A percentile compares a stretch with the other conserved stretches of the same genome.
Conservation (phyloP, 2,329 filamentous ascomycete genomes). For the Harringtonia aguacate region DNA sequence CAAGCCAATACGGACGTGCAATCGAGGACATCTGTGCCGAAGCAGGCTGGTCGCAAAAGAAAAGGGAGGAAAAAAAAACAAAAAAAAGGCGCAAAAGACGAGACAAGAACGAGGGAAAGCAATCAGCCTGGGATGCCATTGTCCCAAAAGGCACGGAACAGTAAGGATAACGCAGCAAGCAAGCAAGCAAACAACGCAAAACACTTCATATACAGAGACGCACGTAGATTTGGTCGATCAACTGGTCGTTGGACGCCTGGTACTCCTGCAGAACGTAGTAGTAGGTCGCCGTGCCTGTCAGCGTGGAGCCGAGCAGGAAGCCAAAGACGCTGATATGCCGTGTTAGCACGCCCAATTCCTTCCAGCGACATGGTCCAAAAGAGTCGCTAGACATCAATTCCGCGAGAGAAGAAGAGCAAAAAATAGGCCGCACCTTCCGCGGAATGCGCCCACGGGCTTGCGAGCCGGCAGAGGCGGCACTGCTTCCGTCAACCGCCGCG, state of each 20-base stretch:
- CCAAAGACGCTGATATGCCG: constrained; percentile 86
- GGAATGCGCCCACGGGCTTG: constrained; percentile 50
- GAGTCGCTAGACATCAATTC: too few species aligned
- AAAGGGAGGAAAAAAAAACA: constrained; percentile 4
- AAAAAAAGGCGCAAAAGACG: not conserved
- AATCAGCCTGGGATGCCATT: too few species aligned
- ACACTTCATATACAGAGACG: constrained; percentile 34
- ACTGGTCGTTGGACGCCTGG: constrained; percentile 81
- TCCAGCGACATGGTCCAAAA: too few species aligned
- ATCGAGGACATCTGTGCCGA: too few species aligned
- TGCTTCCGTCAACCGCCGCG: constrained; percentile 30
- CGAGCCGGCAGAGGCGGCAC: constrained; percentile 40
- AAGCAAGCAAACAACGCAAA: not conserved
- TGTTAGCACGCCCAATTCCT: too few species aligned
- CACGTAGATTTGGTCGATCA: constrained; percentile 95
- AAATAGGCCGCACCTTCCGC: constrained; percentile 47
- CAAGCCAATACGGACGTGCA: too few species aligned
- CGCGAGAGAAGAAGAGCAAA: too few species aligned
- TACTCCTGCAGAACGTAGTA: constrained; percentile 92
- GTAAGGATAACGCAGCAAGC: not conserved
- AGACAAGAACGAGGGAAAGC: not conserved
- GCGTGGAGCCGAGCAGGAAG: constrained; percentile 75
- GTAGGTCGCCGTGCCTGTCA: constrained; percentile 74
- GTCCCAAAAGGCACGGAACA: too few species aligned
- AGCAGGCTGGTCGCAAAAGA: too few species aligned